Evolutionary conservation across 164 flowering plant species (phyloP), one percentile per base, ranked within the genome.

Genomic region (Buxus sempervirens): DNA sequence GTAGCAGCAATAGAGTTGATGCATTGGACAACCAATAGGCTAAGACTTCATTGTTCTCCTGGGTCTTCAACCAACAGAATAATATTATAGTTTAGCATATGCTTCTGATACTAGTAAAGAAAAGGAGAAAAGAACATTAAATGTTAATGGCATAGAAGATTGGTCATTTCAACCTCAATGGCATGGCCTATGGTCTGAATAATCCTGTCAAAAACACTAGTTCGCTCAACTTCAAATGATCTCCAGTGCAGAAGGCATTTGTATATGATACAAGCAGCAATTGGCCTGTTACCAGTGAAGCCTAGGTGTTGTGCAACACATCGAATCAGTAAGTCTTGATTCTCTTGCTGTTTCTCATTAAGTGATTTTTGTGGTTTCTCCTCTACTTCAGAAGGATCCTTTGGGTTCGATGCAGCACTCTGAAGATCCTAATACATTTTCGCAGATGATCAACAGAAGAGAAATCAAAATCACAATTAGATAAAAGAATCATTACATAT

Each of bases 161-260:
- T 26, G 10, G 19, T 22, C 25, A 70, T 64, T 63, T 60, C 70
- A 64, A 96, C 99, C 98, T 96, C 99, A 66, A 96, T 93, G 65
- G 96, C 98, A 74, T 88, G 85, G 65, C 97, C 98, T 14, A 96
- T 88, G 57, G 93, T 93, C 71, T 91, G 97, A 75, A 96, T 96
- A 45, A 96, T 90, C 36, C 97, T 82, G 79, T 96, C 98, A 80
- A 96, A 96, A 24, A 96, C 88, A 73, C 93, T 91, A 23, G 99
- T 96, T 16, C 98, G 76, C 72, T 96, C 99, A 64, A 91, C 98
- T 82, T 96, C 99, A 82, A 96, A 96, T 28, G 98, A 96, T 80
- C 98, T 81, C 99, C 99, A 96, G 16, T 93, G 99, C 62, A 96
- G 76, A 70, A 96, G 97, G 82, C 97, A 96, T 76, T 96, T 96